Evolutionary conservation across 768 basidiomycete genomes (phyloP).

Genomic region (Phanerochaete carnosa): DNA sequence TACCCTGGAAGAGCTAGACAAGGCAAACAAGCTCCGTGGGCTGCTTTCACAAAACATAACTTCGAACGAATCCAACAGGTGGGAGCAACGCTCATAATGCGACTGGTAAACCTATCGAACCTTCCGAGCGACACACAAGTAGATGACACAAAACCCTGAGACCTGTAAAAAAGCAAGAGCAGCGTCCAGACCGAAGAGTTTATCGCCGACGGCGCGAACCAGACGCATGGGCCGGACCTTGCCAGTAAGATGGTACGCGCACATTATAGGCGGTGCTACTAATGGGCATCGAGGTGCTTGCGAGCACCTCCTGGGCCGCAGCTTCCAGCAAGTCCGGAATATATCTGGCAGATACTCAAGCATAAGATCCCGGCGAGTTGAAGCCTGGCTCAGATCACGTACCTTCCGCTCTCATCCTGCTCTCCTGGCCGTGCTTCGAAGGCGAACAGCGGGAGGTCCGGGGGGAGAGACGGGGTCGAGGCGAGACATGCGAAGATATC

Average conservation of each 20-base stretch:
- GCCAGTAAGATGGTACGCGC: too few species aligned
- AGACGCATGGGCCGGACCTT: too few species aligned
- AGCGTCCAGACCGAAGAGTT: too few species aligned
- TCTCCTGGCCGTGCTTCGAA: background rate
- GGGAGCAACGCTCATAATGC: too few species aligned
- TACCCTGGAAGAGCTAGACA: too few species aligned
- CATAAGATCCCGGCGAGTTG: background rate
- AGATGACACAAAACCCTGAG: too few species aligned
- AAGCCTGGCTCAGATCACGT: background rate
- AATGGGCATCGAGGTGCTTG: background rate
- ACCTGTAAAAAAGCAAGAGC: slow-evolving; percentile 29
- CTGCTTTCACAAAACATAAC: too few species aligned
- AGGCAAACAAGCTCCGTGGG: too few species aligned
- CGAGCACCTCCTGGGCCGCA: background rate
- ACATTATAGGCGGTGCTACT: background rate
- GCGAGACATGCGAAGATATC: background rate
- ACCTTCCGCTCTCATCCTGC: background rate
- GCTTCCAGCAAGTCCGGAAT: background rate
- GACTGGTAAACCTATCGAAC: too few species aligned
- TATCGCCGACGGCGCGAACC: too few species aligned
- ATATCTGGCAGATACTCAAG: background rate
- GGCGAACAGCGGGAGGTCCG: background rate
- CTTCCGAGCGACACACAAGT: too few species aligned
- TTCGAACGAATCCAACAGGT: too few species aligned
- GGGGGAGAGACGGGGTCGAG: background rate